Conservation (phyloP, 345 rosid genomes). For the Boechera retrofracta region DNA sequence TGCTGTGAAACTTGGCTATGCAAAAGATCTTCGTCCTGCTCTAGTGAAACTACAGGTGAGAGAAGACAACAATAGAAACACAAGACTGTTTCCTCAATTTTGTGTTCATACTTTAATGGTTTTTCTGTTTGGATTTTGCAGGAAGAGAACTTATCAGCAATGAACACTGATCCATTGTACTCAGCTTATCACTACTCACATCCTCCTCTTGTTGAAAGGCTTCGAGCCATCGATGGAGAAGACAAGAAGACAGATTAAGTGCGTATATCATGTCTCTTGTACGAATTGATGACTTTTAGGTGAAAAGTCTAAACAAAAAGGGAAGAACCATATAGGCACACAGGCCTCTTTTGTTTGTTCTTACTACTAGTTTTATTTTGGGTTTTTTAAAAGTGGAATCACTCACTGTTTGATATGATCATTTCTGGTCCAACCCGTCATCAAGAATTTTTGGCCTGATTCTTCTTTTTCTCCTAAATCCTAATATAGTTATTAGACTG, state of each 20-base stretch:
- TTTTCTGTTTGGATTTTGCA: constrained; percentile 45
- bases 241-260: constrained; percentile 79
- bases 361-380: constrained; percentile 10
- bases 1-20: constrained; percentile 91
- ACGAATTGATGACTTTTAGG: constrained; percentile 23
- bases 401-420: neutral
- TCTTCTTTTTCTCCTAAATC: neutral
- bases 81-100: neutral
- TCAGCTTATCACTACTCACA: constrained; percentile 98
- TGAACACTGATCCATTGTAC: constrained; percentile 98
- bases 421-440: neutral
- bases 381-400: neutral
- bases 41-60: constrained; percentile 97
- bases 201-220: constrained; percentile 93
- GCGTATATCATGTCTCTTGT: neutral
- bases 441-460: neutral
- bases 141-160: constrained; percentile 96
- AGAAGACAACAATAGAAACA: neutral
- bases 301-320: neutral
- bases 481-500: neutral
- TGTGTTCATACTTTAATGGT: constrained; percentile 7
- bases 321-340: constrained; percentile 5
- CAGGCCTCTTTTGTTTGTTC: constrained; percentile 27
- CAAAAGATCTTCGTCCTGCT: constrained; percentile 78
- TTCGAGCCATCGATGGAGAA: constrained; percentile 73